Conservation (phyloP, 495 filamentous ascomycete species). For the Trypethelium eluteriae region DNA sequence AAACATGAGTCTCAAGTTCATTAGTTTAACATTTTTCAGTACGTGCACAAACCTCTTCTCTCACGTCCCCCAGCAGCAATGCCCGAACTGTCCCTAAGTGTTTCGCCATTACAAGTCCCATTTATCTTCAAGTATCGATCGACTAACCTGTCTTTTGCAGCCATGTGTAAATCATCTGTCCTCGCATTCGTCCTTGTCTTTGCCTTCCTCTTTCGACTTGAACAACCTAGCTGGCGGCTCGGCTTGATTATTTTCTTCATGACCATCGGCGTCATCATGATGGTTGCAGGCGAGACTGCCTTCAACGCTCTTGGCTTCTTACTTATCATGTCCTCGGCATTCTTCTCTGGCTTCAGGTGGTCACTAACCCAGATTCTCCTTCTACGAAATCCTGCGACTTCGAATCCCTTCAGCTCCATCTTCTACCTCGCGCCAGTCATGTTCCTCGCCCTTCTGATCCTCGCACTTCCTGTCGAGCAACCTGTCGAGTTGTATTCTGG, state of each 20-base stretch:
- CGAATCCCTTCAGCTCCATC: conserved; percentile 93
- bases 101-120: conserved; percentile 14
- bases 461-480: conserved; percentile 84
- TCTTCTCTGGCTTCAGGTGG: conserved; percentile 97
- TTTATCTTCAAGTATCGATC: not conserved
- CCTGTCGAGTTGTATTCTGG: conserved; percentile 56
- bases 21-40: conserved; percentile 95
- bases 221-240: conserved; percentile 75
- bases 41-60: conserved; percentile 31
- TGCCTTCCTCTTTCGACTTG: conserved; percentile 89
- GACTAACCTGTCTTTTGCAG: conserved; percentile 33
- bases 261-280: conserved; percentile 95
- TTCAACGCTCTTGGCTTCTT: conserved; percentile 85
- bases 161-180: conserved; percentile 98
- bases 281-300: conserved; percentile 93
- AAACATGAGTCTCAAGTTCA: conserved; percentile 92
- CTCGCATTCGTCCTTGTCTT: conserved; percentile 93
- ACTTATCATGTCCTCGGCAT: conserved; percentile 84
- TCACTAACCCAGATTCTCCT: conserved; percentile 92
- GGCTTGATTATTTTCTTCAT: conserved; percentile 83
- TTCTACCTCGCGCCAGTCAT: conserved; percentile 96
- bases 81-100: not conserved
- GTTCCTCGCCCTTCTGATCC: conserved; percentile 72
- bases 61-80: too few relatives aligned
- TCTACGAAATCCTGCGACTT: conserved; percentile 87